Conservation (phyloP, 495 filamentous ascomycete genomes). For the Penicillium canescens region DNA sequence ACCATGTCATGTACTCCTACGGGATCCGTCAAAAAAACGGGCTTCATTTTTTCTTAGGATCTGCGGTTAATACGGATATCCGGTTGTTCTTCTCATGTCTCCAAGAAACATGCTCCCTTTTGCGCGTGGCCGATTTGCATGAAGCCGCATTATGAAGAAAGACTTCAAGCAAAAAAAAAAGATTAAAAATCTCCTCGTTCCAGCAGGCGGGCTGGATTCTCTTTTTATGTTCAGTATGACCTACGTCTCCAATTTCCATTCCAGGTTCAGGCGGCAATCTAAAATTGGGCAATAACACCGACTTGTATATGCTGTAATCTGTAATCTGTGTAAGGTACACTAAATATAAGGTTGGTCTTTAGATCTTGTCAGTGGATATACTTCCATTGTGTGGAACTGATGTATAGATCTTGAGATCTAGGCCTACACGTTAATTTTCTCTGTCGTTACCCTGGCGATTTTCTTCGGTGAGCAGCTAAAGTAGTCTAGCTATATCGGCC, state of each 20-base stretch:
- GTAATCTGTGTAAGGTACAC: background rate
- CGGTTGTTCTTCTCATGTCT: constrained; percentile 37
- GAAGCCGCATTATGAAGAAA: constrained; percentile 42
- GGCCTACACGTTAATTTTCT: background rate
- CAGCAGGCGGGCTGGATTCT: constrained; percentile 36
- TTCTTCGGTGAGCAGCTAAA: no score
- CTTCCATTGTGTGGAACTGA: constrained; percentile 2
- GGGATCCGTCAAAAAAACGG: constrained; percentile 33
- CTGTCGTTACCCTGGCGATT: no score
- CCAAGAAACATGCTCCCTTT: constrained; percentile 29
- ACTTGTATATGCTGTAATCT: background rate
- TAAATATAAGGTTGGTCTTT: constrained; percentile 9
- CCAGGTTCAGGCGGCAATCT: constrained; percentile 40
- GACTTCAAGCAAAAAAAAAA: constrained; percentile 41
- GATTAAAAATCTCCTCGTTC: constrained; percentile 43
- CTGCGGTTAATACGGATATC: constrained; percentile 38
- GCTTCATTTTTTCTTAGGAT: constrained; percentile 31
- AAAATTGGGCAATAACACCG: constrained; percentile 30
- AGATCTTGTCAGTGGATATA: constrained; percentile 3
- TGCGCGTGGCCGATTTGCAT: constrained; percentile 38
- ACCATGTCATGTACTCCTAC: constrained; percentile 43
- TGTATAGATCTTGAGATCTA: constrained; percentile 4
- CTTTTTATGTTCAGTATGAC: constrained; percentile 46
- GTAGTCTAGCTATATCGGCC: no score
- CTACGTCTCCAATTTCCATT: constrained; percentile 39